phyloP scores from a whole-genome alignment of 2,329 filamentous ascomycete genomes.

The Colletotrichum tropicicola region DNA sequence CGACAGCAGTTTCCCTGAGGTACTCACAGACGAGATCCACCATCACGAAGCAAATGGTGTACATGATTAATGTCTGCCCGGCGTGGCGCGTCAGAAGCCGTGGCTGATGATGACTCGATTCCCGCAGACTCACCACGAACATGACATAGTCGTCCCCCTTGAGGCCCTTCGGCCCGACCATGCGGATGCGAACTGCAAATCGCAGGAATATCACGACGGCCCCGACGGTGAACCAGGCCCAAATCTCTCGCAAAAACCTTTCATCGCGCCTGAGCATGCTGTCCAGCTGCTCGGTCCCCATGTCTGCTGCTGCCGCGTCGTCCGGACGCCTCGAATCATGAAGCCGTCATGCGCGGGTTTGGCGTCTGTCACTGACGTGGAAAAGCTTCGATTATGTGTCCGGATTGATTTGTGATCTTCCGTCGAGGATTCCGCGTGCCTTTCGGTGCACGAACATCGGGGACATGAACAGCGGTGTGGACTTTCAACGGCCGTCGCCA shows the following conservation, averaged over 20 bases:
- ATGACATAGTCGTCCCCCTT: conserved; percentile 49
- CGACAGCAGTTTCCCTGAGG: too few species aligned
- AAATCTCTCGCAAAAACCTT: conserved; percentile 40
- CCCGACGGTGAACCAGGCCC: conserved; percentile 43
- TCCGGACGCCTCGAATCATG: too few species aligned
- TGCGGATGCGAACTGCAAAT: conserved; percentile 45
- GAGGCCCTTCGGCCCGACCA: conserved; percentile 45
- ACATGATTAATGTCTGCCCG: conserved; percentile 37
- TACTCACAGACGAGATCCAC: conserved; percentile 44
- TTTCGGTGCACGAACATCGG: too few species aligned
- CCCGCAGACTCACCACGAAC: conserved; percentile 34
- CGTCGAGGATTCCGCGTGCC: too few species aligned
- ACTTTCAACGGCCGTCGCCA: too few species aligned
- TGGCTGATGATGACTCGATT: background rate
- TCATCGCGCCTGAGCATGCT: conserved; percentile 4
- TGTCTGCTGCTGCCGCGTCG: background rate
- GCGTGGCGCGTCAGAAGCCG: background rate
- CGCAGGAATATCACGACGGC: conserved; percentile 41
- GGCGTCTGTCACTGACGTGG: too few species aligned
- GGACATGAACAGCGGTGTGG: too few species aligned
- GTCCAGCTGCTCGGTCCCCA: background rate
- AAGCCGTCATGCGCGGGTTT: too few species aligned
- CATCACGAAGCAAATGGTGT: conserved; percentile 44
- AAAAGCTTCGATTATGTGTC: too few species aligned
- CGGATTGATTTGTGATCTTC: too few species aligned